Base-by-base conservation (phyloP, 2,329 filamentous ascomycete species). In the Cladorrhinum sp. region DNA sequence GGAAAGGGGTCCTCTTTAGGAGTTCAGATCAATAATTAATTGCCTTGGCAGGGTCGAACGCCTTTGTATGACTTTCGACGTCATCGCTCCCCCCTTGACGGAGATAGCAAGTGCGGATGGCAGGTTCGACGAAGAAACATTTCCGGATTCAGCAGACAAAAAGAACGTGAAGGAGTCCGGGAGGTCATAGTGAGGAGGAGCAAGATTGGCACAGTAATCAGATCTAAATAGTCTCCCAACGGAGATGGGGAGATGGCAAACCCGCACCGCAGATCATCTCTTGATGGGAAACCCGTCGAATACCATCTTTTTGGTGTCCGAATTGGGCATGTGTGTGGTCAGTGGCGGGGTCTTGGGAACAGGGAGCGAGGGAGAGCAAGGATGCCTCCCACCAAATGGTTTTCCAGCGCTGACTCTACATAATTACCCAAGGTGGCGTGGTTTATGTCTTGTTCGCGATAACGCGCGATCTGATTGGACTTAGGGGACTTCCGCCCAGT, bases 21-120 rank as follows among this genome's bases (percentile, higher is more conserved):
- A 20, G 16, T 45, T 45, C 18, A 22, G 3, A 22, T 18, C 18
- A 45, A 22, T 36, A 22, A 16, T 16, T 23, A 23, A 49, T 49
- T 24, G 16, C 53, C 53, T 48, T 56, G 53, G 53, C 38, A 56
- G 53, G 53, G 23, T 56, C 36, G 53, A 45, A 29, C 16, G 23
- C 3, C 53, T 49, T 56, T 49, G 53, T 56, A 56, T 48, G 53
- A 56, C 53, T 20, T 45, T 38, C 24, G 32, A 56, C 53, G 53
- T 56, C 53, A 56, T 56, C 36, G 16, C n/a, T 45, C 18, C 16
- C 18, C 41, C 41, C 16, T 45, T 45, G 41, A 50, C 16, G 49
- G 22, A 41, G 23, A 55, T 45, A 7, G 20, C 36, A 41, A 27
- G 53, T 13, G 8, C 22, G 7, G 52, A 54, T 54, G 51, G 10